A percentile compares a stretch with the other conserved stretches of the same genome.
Evolutionary conservation across 176 grass and related monocot species (phyloP).

Genomic region (Zoysia japonica): DNA sequence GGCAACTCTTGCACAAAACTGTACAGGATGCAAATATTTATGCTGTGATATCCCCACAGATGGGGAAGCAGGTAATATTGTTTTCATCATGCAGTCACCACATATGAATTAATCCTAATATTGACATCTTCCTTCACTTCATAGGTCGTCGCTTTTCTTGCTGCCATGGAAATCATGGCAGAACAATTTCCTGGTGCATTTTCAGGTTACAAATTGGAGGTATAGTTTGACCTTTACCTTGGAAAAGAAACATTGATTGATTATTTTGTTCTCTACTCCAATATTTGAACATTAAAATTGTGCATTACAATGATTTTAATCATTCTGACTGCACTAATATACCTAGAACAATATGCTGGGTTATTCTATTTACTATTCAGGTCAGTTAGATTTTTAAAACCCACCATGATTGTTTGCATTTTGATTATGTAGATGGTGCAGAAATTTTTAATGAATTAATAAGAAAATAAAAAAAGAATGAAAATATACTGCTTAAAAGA

Average conservation of each 20-base stretch:
- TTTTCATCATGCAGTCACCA: background rate
- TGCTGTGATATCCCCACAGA: constrained; percentile 92
- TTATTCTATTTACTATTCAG: background rate
- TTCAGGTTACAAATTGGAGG: constrained; percentile 83
- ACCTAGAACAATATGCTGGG: background rate
- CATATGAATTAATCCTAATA: constrained; percentile 6
- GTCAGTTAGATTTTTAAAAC: no score
- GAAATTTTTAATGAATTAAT: no score
- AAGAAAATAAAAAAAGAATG: no score
- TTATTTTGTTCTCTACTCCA: constrained; percentile 16
- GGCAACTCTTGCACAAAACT: constrained; percentile 65
- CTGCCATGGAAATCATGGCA: constrained; percentile 95
- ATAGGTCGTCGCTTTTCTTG: constrained; percentile 97
- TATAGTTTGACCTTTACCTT: constrained; percentile 36
- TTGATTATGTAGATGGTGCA: no score
- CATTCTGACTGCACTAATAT: background rate
- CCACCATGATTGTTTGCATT: no score
- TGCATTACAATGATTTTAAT: constrained; percentile 13
- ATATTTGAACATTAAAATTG: background rate
- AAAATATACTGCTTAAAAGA: no score
- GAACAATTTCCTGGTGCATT: constrained; percentile 90
- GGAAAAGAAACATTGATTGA: background rate
- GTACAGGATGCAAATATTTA: constrained; percentile 78
- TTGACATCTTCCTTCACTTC: constrained; percentile 18
- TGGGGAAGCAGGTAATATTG: constrained; percentile 83